A percentile compares a stretch with the other conserved stretches of the same genome.
These are phyloP conservation scores for Aspergillus udagawae DNA, from an alignment of 2,329 filamentous ascomycete genomes.

Conservation along the genomic window DNA sequence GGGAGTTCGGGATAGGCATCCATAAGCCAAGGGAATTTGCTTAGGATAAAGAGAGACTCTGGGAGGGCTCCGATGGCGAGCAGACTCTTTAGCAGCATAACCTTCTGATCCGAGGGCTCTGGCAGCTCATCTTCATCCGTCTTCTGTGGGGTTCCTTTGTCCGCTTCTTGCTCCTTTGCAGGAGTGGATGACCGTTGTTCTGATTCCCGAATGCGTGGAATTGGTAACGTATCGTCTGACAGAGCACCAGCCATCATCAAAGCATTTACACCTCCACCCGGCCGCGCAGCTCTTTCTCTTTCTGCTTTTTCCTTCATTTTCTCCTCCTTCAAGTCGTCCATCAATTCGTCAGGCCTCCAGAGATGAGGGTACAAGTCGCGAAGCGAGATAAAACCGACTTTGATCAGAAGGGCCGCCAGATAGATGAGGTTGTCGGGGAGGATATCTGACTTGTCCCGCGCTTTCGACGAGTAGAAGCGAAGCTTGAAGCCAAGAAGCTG, in stretches of 20 bases:
- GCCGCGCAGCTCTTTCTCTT: constrained; percentile 66
- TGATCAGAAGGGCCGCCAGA: constrained; percentile 85
- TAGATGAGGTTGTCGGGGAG: constrained; percentile 92
- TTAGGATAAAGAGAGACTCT: constrained; percentile 87
- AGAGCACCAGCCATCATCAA: constrained; percentile 82
- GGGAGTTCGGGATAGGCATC: constrained; percentile 80
- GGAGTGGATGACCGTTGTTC: constrained; percentile 50
- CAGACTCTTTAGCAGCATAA: constrained; percentile 75
- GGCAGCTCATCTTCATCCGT: constrained; percentile 52
- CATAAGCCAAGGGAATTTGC: constrained; percentile 86
- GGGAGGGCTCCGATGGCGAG: constrained; percentile 89
- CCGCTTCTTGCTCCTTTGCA: constrained; percentile 51
- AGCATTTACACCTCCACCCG: constrained; percentile 73
- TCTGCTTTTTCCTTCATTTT: constrained; percentile 74
- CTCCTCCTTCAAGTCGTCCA: constrained; percentile 68
- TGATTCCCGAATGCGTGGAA: constrained; percentile 49
- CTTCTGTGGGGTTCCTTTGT: constrained; percentile 33
- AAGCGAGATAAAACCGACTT: constrained; percentile 93
- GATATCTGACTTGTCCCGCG: constrained; percentile 69
- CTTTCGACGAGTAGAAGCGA: constrained; percentile 82
- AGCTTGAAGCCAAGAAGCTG: constrained; percentile 96
- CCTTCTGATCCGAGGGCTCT: constrained; percentile 83
- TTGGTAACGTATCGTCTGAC: constrained; percentile 68
- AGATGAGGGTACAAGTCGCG: constrained; percentile 88
- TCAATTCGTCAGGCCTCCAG: constrained; percentile 77